These are phyloP conservation scores for Amphirosellinia nigrospora DNA, from an alignment of 495 filamentous ascomycete species.

Conservation along the genomic window DNA sequence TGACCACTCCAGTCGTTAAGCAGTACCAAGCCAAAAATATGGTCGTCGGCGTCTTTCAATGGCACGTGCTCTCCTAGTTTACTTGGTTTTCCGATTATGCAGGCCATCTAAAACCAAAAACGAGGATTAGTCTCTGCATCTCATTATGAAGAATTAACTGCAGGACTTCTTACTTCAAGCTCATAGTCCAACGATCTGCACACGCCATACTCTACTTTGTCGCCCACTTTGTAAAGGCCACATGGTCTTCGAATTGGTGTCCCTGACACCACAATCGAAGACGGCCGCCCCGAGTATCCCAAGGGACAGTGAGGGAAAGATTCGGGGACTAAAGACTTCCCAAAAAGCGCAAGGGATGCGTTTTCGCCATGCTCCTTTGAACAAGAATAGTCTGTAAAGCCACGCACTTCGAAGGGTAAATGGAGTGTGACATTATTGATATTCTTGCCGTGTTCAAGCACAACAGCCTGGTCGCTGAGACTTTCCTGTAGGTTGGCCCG, in stretches of 20 bases:
- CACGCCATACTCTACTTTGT: constrained; percentile 58
- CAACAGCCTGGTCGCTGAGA: constrained; percentile 54
- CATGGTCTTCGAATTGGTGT: constrained; percentile 69
- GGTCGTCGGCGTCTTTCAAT: constrained; percentile 65
- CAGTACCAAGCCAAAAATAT: constrained; percentile 74
- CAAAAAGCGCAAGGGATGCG: constrained; percentile 61
- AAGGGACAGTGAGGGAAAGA: constrained; percentile 78
- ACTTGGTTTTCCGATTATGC: constrained; percentile 46
- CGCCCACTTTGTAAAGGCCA: constrained; percentile 61
- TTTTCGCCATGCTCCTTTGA: constrained; percentile 77
- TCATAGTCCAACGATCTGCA: constrained; percentile 72
- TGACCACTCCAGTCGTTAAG: constrained; percentile 73
- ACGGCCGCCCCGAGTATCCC: constrained; percentile 75
- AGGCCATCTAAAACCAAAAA: constrained; percentile 40
- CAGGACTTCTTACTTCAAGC: constrained; percentile 53
- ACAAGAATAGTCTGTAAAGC: constrained; percentile 85
- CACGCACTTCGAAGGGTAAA: constrained; percentile 74
- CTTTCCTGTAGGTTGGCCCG: constrained; percentile 70
- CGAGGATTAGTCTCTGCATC: not conserved
- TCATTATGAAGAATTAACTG: not conserved
- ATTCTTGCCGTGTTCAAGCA: constrained; percentile 62
- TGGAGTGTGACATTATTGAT: constrained; percentile 62
- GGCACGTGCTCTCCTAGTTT: constrained; percentile 64
- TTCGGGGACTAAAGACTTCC: constrained; percentile 70
- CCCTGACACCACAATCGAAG: constrained; percentile 72